Base-by-base conservation (phyloP, 495 filamentous ascomycete genomes). In the Pyrenula massariospora region DNA sequence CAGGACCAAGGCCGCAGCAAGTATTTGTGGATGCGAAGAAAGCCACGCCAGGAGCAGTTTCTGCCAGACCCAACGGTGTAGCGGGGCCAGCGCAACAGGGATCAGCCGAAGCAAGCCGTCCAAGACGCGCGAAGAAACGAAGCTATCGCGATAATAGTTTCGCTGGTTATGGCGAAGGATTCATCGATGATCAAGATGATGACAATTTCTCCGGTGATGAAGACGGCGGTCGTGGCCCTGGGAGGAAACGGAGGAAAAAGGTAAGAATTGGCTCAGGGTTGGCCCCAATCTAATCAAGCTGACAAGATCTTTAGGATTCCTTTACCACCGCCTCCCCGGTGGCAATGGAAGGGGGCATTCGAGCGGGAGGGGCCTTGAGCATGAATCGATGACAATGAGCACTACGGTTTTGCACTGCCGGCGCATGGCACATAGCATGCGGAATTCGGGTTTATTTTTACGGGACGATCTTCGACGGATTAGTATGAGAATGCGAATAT, bases 141-240 rank as follows among this genome's bases (percentile, higher is more conserved):
- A 72, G 81, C 60, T 88, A 88, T 63, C 78, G 83, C 62, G 85
- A 87, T 24, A 71, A 71, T 50, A 84, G 80, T 60, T 88, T 84
- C 64, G 79, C 79, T 54, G 85, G 85, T 2, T 89, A 88, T 59
- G 79, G 76, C 53, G 84, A 86, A 70, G 84, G 80, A 11, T 84
- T 70, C 64, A 71, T 72, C 11, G 80, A 83, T 63, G 81, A 83
- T 54, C 79, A 82, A 57, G 78, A 78, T 53, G 81, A 80, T 22
- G 68, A 73, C 54, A 71, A 66, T 50, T 70, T 75, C 57, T 72
- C 73, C 57, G 75, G 72, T 51, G 71, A 71, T 57, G 64, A 70
- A 58, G 74, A 75, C 59, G 73, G 71, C 55, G 62, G 65, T n/a
- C 67, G 69, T 15, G 73, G 75, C 60, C 71, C 71, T 60, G 75